Evolutionary conservation across 2,329 filamentous ascomycete species (phyloP), one percentile per base, ranked within the genome.

Genomic region (Rugonectria rugulosa): DNA sequence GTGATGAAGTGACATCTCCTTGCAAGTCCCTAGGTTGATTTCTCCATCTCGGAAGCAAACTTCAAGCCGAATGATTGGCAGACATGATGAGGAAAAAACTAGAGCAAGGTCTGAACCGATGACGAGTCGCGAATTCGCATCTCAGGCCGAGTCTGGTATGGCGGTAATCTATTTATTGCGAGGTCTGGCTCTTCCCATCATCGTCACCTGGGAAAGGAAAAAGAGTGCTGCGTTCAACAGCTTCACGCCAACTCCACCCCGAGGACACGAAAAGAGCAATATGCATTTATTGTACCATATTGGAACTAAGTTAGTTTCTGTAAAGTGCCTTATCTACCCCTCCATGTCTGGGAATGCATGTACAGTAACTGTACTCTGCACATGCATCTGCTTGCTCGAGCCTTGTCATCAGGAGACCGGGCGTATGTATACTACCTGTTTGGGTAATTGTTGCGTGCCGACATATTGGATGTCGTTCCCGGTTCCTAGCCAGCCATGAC

Each of bases 71-170:
- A n/a, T 14, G 23, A 3, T 11, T 8, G 42, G 34, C 34, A 19
- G 42, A 14, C n/a, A 37, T 12, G 15, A 44, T 48, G 21, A 15
- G n/a, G n/a, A 32, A 19, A 14, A 37, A 42, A 37, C 12, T 11
- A 26, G 45, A 29, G 51, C 37, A 36, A 7, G 14, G 15, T 34
- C 15, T 6, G 29, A 21, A 42, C 23, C 34, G 21, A 44, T 49
- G 32, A 45, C 50, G 53, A 50, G 50, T 56, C 52, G 38, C 26
- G 32, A 31, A 48, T 56, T 40, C 53, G 53, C 53, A 56, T 56
- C 41, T 17, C 40, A 41, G 41, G 40, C 53, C 53, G 34, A 51
- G 41, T 46, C 26, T 26, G 46, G 53, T 50, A 34, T 56, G 46
- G 53, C 41, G 44, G 20, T 5, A 42, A 23, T 21, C 23, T 32